Percentiles rank a stretch among this genome's conserved stretches.
These are phyloP conservation scores for Keqinozyma sinolaborantium DNA, from an alignment of 1,139 yeast genomes.

Conservation along the genomic window DNA sequence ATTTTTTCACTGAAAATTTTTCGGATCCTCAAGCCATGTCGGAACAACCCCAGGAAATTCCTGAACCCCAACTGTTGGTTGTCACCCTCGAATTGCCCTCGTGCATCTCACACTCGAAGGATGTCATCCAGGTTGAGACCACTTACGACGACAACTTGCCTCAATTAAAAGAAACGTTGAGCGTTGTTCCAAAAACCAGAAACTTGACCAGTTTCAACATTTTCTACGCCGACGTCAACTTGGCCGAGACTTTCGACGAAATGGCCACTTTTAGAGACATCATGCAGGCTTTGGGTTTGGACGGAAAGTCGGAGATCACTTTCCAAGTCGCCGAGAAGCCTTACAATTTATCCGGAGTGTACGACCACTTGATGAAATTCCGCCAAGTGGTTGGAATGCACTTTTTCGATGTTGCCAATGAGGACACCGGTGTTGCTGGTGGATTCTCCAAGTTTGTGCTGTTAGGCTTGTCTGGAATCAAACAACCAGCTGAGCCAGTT, in stretches of 20 bases:
- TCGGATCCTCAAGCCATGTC: slow-evolving; percentile 4
- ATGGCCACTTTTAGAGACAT: slow-evolving; percentile 29
- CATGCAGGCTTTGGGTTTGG: slow-evolving; percentile 19
- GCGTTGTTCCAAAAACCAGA: slow-evolving; percentile 50
- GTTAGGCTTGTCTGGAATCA: slow-evolving; percentile 24
- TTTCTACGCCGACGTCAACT: slow-evolving; percentile 27
- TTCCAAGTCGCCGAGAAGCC: slow-evolving; percentile 28
- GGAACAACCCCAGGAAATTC: slow-evolving; percentile 9
- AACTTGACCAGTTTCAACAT: slow-evolving; percentile 63
- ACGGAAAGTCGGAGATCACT: slow-evolving; percentile 5
- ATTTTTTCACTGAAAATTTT: neutral
- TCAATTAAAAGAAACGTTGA: slow-evolving; percentile 58
- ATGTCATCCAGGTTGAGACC: slow-evolving; percentile 14
- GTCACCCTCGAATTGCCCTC: slow-evolving; percentile 32
- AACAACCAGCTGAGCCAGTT: slow-evolving; percentile 7
- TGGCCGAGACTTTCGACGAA: slow-evolving; percentile 32
- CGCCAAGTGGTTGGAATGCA: slow-evolving; percentile 45
- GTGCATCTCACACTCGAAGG: slow-evolving; percentile 17
- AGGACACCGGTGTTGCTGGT: slow-evolving; percentile 21
- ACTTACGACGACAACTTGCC: slow-evolving; percentile 45
- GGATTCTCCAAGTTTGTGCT: slow-evolving; percentile 28
- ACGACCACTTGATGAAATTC: slow-evolving; percentile 39
- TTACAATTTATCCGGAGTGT: slow-evolving; percentile 35
- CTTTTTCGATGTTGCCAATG: slow-evolving; percentile 30
- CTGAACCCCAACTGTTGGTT: slow-evolving; percentile 18